Evolutionary conservation across 805 yeast species (phyloP), one percentile per base, ranked within the genome.

Genomic region (Kodamaea hsintzibuensis): DNA sequence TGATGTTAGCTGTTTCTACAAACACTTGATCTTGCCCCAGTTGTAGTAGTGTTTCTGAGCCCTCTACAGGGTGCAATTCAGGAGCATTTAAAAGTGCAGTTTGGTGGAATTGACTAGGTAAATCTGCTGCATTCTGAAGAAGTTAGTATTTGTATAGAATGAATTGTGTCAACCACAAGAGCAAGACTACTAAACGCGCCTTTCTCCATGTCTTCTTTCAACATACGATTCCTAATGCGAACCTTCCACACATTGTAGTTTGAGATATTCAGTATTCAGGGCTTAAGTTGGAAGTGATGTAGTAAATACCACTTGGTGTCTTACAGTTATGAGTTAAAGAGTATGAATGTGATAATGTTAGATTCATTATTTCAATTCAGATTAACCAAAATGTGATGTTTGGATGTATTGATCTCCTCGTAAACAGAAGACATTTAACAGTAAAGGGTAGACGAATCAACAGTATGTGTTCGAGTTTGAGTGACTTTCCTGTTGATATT

Each of bases 191-290:
- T 8, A 2, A 9, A 30, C 35, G 35, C 35, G 35, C 8, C 35
- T 30, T 30, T 12, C 13, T 12, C 3, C 10, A 5, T 9, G 3
- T 5, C 8, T 8, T 2, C 35, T 30, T n/a, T 30, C 13, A 30
- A 30, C 35, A 30, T 30, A 74, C 82, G 51, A 77, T 65, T 16
- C 78, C 74, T 60, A 82, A 62, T 1, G 87, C 80, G 60, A 76
- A 84, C 49, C 89, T 65, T 16, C 89, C 89, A 68, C 89, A 84
- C 89, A 84, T 84, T n/a, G 17, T 40, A 2, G 18, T 5, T 30
- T 8, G 8, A 30, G 48, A 30, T 7, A 39, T 39, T 22, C 3
- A 4, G 25, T 22, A 22, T 22, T 6, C 6, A 22, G 25, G 6
- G 25, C 25, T 22, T n/a, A 27, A 27, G 33, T 9, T 27, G n/a